A percentile compares a stretch with the other conserved stretches of the same genome.
Conservation (phyloP, 495 filamentous ascomycete species). For the Penicillium antarcticum region DNA sequence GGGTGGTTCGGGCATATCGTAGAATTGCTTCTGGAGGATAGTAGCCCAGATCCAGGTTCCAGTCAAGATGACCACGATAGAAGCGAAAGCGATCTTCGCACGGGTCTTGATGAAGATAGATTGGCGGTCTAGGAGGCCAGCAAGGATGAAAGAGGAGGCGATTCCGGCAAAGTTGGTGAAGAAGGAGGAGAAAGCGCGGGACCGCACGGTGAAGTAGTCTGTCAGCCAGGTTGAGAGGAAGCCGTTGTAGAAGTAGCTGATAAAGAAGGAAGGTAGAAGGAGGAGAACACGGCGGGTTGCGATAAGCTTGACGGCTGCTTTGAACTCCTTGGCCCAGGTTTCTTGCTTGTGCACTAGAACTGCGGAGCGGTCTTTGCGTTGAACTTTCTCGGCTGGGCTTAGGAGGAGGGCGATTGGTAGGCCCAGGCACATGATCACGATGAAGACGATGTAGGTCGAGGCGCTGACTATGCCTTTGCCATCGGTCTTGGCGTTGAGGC, state of each 20-base stretch:
- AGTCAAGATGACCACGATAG: constrained; percentile 21
- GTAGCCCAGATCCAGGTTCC: constrained; percentile 35
- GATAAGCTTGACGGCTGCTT: constrained; percentile 24
- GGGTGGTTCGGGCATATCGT: constrained; percentile 19
- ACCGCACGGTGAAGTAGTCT: constrained; percentile 31
- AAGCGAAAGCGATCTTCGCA: constrained; percentile 23
- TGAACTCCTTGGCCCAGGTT: constrained; percentile 29
- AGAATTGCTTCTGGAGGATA: constrained; percentile 30
- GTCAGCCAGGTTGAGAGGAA: constrained; percentile 33
- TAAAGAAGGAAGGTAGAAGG: constrained; percentile 31
- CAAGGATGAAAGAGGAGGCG: constrained; percentile 30
- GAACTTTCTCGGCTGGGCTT: constrained; percentile 31
- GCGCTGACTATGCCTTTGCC: constrained; percentile 23
- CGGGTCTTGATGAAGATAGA: constrained; percentile 33
- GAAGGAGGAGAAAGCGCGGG: constrained; percentile 33
- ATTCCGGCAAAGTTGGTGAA: constrained; percentile 36
- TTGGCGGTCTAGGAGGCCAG: constrained; percentile 28
- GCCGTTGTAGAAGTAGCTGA: constrained; percentile 37
- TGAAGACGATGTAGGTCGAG: constrained; percentile 31
- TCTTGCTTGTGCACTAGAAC: constrained; percentile 28
- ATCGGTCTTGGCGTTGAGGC: constrained; percentile 26
- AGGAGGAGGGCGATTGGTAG: constrained; percentile 26
- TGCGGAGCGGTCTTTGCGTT: constrained; percentile 27
- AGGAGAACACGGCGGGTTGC: constrained; percentile 26
- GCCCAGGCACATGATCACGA: constrained; percentile 35